Conservation (phyloP, 352 stramenopile species). For the Pythium phragmiticola region DNA sequence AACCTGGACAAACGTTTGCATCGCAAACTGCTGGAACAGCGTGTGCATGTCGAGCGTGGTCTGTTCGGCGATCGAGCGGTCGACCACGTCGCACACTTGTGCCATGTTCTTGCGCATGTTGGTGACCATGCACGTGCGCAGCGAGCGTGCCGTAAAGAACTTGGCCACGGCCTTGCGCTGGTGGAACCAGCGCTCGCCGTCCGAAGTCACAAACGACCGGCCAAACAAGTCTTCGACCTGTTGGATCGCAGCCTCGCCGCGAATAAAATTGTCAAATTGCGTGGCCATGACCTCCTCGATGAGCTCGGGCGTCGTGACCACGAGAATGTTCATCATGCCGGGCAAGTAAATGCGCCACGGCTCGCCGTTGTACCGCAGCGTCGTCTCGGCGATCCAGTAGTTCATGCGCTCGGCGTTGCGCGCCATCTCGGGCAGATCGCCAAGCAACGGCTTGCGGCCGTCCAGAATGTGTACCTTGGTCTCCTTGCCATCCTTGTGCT, state of each 20-base stretch:
- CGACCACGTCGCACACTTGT: slow-evolving; percentile 18
- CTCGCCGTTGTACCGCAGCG: slow-evolving; percentile 13
- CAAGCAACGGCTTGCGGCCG: slow-evolving; percentile 27
- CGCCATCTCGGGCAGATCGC: slow-evolving; percentile 35
- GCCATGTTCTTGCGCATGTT: slow-evolving; percentile 23
- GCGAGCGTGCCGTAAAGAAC: slow-evolving; percentile 33
- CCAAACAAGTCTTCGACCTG: slow-evolving; percentile 29
- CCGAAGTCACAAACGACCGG: slow-evolving; percentile 23
- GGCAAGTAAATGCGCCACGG: slow-evolving; percentile 26
- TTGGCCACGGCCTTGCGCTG: slow-evolving; percentile 33
- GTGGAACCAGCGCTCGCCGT: slow-evolving; percentile 30
- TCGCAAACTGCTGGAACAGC: slow-evolving; percentile 47
- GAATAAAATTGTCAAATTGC: slow-evolving; percentile 33
- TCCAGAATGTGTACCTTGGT: slow-evolving; percentile 1
- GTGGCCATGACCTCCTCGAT: slow-evolving; percentile 34
- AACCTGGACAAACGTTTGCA: slow-evolving; percentile 55
- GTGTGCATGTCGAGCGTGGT: slow-evolving; percentile 25
- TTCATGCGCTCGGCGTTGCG: slow-evolving; percentile 34
- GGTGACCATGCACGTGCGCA: slow-evolving; percentile 29
- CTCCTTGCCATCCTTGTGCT: neutral
- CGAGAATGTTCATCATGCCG: slow-evolving; percentile 17
- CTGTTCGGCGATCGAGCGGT: neutral
- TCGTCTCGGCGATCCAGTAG: slow-evolving; percentile 41
- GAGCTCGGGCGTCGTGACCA: slow-evolving; percentile 26
- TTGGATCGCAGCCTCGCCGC: slow-evolving; percentile 21